A percentile compares a stretch with the other conserved stretches of the same genome.
phyloP scores from a whole-genome alignment of 2,329 filamentous ascomycete species.

The Ceratocystiopsis brevicomis region DNA sequence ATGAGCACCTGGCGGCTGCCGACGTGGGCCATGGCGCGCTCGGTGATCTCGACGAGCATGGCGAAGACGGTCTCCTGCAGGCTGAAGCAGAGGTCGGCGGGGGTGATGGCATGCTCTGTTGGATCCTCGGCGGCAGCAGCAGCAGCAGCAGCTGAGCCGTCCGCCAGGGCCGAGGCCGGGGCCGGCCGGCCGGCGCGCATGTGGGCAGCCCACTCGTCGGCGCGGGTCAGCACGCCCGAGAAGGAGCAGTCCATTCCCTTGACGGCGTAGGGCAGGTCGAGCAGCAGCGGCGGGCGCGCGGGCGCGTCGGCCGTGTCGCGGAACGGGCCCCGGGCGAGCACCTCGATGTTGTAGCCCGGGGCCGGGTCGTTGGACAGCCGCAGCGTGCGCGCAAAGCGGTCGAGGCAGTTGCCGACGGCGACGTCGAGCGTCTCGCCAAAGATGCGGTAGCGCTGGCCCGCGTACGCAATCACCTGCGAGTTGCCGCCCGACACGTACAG shows the following conservation, averaged over 20 bases:
- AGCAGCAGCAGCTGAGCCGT: constrained; percentile 16
- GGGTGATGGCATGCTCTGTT: constrained; percentile 43
- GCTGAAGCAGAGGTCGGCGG: constrained; percentile 78
- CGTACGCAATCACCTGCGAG: constrained; percentile 95
- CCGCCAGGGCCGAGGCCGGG: constrained; percentile 9
- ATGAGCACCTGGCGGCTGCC: constrained; percentile 80
- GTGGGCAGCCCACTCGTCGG: constrained; percentile 60
- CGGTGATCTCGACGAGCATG: constrained; percentile 97
- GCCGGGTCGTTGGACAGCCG: constrained; percentile 89
- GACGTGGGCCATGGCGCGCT: constrained; percentile 95
- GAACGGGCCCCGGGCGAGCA: constrained; percentile 43
- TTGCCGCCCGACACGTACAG: constrained; percentile 93
- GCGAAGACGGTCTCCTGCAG: constrained; percentile 90
- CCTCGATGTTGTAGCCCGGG: constrained; percentile 95
- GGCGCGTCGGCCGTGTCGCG: constrained; percentile 2
- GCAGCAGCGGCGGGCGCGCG: constrained; percentile 47
- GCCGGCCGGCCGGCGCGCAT: constrained; percentile 29
- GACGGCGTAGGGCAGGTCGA: constrained; percentile 86
- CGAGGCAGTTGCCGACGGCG: constrained; percentile 91
- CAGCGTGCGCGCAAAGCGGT: constrained; percentile 83
- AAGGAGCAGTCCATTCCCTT: constrained; percentile 99
- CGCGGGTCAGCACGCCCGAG: constrained; percentile 69
- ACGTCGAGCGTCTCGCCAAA: constrained; percentile 97
- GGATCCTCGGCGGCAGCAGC: constrained; percentile 23
- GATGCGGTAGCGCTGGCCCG: constrained; percentile 84